Evolutionary conservation across 257 asterid genomes (phyloP), one percentile per base, ranked within the genome.

Genomic region (Solanum pinnatisectum): DNA sequence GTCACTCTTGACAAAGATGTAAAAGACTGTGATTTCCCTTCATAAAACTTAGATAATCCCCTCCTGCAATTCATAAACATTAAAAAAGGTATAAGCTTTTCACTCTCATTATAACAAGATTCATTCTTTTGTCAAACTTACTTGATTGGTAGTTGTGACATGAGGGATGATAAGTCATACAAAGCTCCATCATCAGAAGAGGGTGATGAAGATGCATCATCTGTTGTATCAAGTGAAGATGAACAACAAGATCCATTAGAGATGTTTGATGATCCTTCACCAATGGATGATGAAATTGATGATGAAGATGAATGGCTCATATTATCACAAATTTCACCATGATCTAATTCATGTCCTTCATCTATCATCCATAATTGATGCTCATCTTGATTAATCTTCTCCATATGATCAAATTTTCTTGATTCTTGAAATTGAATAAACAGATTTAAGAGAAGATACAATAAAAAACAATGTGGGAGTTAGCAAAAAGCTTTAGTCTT

Each of bases 91-190:
- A 82, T 82, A 49, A 82, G 70, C n/a, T 27, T 27, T 27, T 10
- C 65, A 42, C 35, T 40, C 35, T 12, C 33, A 40, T 23, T 18
- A n/a, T 14, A 78, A 7, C 84, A 78, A 42, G 63, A 78, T 25
- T 78, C 4, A 39, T n/a, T 13, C 5, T 44, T 23, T 5, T 3
- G 52, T 44, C 52, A 44, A 11, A 44, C 56, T 46, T 46, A 96
- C 99, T 95, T 97, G 94, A 95, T 93, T 77, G 99, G 99, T 87
- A 97, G 91, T 76, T 97, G 93, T 56, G 85, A 91, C 99, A 95
- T 95, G 91, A 97, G 92, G 36, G 93, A 95, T 4, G 99, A 93
- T 7, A 97, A 85, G 90, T 95, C 95, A 68, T 89, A 92, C 0
- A 91, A 56, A 76, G 94, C 90, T 83, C 89, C 92, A 52, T 87